A percentile compares a stretch with the other conserved stretches of the same genome.
Conservation (phyloP, 768 basidiomycete genomes). For the Floccularia luteovirens region DNA sequence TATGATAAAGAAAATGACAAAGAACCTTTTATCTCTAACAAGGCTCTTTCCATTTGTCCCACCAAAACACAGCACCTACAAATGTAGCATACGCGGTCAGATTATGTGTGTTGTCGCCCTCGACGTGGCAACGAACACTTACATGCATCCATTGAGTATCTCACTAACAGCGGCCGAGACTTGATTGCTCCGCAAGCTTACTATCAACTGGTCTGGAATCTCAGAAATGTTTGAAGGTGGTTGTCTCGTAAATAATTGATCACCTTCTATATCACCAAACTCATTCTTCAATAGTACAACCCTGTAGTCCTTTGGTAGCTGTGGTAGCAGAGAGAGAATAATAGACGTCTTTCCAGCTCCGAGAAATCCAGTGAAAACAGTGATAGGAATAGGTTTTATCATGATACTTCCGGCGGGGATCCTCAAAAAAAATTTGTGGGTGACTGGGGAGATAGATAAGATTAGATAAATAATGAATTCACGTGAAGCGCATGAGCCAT, state of each 20-base stretch:
- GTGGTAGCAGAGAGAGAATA: slow-evolving; percentile 77
- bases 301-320: slow-evolving; percentile 79
- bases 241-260: slow-evolving; percentile 6
- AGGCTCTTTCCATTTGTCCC: slow-evolving; percentile 88
- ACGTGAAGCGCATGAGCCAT: too few species aligned
- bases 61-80: slow-evolving; percentile 88
- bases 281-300: slow-evolving; percentile 94
- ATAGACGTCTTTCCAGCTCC: slow-evolving; percentile 77
- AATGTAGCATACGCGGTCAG: background rate
- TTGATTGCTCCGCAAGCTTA: slow-evolving; percentile 79
- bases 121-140: slow-evolving; percentile 16
- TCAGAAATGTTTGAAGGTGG: background rate
- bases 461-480: too few species aligned
- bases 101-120: background rate
- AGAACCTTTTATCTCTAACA: slow-evolving; percentile 79
- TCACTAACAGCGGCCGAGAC: slow-evolving; percentile 84
- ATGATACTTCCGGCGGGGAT: background rate
- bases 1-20: background rate
- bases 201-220: slow-evolving; percentile 64
- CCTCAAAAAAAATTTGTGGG: too few species aligned
- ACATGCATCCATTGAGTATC: slow-evolving; percentile 97
- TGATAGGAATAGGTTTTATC: slow-evolving; percentile 61
- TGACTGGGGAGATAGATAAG: too few species aligned
- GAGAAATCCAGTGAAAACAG: slow-evolving; percentile 93
- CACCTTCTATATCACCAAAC: slow-evolving; percentile 90